Evolutionary conservation across 306 rosid species (phyloP).

Genomic region (Medicago ruthenica): DNA sequence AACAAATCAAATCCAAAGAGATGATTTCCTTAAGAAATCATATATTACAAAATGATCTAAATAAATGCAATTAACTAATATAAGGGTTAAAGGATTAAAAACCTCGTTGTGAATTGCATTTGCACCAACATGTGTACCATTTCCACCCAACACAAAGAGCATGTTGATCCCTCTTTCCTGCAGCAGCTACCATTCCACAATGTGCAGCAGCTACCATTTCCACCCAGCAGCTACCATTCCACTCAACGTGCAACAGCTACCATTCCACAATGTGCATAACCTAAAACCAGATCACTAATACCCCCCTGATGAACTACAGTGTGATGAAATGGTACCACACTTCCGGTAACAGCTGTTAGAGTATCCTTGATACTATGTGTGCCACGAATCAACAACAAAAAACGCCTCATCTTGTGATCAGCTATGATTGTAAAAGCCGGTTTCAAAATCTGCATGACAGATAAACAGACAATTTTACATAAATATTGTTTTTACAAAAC

Average conservation of each 20-base stretch:
- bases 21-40: no score
- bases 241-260: conserved; percentile 97
- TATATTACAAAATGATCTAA: no score
- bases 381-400: conserved; percentile 88
- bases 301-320: conserved; percentile 86
- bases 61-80: no score
- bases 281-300: conserved; percentile 84
- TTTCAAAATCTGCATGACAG: conserved; percentile 82
- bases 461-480: conserved; percentile 20
- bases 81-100: no score
- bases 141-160: no score
- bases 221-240: no score
- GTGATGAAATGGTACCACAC: conserved; percentile 92
- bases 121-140: no score
- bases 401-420: conserved; percentile 63
- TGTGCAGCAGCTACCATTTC: no score
- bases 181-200: no score
- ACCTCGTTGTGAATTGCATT: no score
- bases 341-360: conserved; percentile 91
- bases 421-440: conserved; percentile 91
- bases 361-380: conserved; percentile 98
- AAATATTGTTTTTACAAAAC: not conserved
- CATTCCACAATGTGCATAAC: conserved; percentile 98
- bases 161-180: no score
- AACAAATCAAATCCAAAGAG: no score